Conservation (phyloP, 495 filamentous ascomycete genomes). For the Aspergillus sclerotioniger region DNA sequence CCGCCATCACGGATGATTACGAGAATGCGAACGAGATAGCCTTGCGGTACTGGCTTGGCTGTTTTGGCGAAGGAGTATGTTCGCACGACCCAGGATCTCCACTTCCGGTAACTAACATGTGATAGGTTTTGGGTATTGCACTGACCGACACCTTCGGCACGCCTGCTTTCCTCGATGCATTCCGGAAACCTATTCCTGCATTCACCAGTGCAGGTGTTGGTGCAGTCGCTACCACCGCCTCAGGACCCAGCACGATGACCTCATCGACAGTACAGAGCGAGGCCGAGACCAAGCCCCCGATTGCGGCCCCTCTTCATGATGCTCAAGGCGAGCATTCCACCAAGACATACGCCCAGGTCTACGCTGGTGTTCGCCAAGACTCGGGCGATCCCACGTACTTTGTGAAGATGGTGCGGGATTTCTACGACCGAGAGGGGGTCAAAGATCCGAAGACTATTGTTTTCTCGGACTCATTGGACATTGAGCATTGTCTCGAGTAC, state of each 20-base stretch:
- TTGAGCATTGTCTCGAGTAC: conserved; percentile 88
- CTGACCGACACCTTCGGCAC: conserved; percentile 98
- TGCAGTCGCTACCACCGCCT: conserved; percentile 26
- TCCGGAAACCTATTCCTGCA: conserved; percentile 60
- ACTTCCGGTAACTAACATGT: conserved; percentile 7
- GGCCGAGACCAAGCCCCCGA: conserved; percentile 27
- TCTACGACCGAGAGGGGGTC: conserved; percentile 77
- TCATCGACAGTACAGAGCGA: conserved; percentile 26
- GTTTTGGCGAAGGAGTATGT: conserved; percentile 80
- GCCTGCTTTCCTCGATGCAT: conserved; percentile 80
- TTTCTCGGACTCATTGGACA: conserved; percentile 94
- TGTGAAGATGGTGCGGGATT: conserved; percentile 77
- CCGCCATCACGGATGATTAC: conserved; percentile 87
- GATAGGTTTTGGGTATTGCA: conserved; percentile 78
- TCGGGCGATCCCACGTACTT: conserved; percentile 86
- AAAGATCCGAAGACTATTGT: conserved; percentile 85
- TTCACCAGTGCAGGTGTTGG: conserved; percentile 35
- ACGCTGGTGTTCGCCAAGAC: conserved; percentile 87
- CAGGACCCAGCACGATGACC: conserved; percentile 30
- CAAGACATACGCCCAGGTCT: conserved; percentile 78
- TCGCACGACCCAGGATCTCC: neutral
- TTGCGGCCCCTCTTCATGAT: conserved; percentile 25
- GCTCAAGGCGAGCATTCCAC: conserved; percentile 7
- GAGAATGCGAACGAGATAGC: conserved; percentile 76
- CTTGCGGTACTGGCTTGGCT: conserved; percentile 81